Conservation (phyloP, 2,329 filamentous ascomycete genomes). For the Aureobasidium sp. region DNA sequence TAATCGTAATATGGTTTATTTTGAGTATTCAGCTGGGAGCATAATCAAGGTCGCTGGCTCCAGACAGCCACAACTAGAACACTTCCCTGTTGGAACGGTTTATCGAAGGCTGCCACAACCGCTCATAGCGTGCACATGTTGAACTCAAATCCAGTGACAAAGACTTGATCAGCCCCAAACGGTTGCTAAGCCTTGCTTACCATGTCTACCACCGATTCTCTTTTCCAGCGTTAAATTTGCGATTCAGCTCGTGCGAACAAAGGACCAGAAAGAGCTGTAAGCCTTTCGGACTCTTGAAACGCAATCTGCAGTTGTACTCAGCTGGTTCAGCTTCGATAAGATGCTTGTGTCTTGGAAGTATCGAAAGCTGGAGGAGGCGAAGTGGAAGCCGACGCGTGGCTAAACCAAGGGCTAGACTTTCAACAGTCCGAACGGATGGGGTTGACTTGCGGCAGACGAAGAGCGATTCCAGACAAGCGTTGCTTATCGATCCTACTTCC, state of each 20-base stretch:
- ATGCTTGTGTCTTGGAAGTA: background rate
- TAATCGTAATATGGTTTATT: background rate
- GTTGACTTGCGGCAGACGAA: background rate
- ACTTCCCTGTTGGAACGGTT: background rate
- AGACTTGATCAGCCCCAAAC: background rate
- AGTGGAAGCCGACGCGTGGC: constrained; percentile 4
- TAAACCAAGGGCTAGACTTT: constrained; percentile 5
- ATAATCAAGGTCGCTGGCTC: background rate
- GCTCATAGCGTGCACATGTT: background rate
- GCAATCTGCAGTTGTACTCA: background rate
- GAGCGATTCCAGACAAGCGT: background rate
- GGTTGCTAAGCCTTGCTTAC: background rate
- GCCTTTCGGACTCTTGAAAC: background rate
- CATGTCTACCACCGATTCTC: background rate
- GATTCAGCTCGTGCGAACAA: background rate
- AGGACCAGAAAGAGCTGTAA: background rate
- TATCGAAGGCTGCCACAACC: background rate
- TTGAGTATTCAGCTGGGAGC: background rate
- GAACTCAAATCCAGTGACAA: background rate
- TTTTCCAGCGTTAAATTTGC: too few species aligned
- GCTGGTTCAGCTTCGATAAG: background rate
- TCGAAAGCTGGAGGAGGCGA: background rate
- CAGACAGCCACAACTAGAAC: background rate
- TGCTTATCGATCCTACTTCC: background rate
- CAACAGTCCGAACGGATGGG: background rate